Evolutionary conservation across 2,329 filamentous ascomycete species (phyloP).

Genomic region (Pseudocercospora fijiensis): DNA sequence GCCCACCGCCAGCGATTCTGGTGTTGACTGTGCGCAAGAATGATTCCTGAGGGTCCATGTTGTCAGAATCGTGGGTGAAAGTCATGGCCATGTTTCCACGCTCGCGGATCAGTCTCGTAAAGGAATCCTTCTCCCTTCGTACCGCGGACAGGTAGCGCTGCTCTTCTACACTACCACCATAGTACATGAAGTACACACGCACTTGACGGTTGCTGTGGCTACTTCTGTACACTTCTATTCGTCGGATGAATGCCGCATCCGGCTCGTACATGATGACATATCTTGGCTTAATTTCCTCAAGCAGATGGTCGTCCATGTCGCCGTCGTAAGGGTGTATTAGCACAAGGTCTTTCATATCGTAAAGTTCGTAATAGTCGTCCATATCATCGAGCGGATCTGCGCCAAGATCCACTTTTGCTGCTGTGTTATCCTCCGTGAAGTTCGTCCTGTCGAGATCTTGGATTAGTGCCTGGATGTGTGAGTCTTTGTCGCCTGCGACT

Average conservation of each 20-base stretch:
- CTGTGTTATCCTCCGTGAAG: slow-evolving; percentile 58
- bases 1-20: slow-evolving; percentile 88
- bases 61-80: slow-evolving; percentile 68
- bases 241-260: slow-evolving; percentile 86
- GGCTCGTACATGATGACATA: slow-evolving; percentile 99
- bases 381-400: slow-evolving; percentile 82
- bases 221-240: slow-evolving; percentile 92
- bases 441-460: slow-evolving; percentile 80
- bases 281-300: slow-evolving; percentile 87
- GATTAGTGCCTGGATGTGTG: slow-evolving; percentile 78
- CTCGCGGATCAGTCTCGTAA: slow-evolving; percentile 92
- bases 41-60: slow-evolving; percentile 80
- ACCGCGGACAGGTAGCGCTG: slow-evolving; percentile 87
- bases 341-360: slow-evolving; percentile 84
- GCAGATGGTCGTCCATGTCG: slow-evolving; percentile 92
- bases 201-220: slow-evolving; percentile 88
- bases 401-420: slow-evolving; percentile 71
- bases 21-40: slow-evolving; percentile 97
- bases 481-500: slow-evolving; percentile 77
- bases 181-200: slow-evolving; percentile 95
- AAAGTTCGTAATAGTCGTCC: slow-evolving; percentile 89
- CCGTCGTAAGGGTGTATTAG: slow-evolving; percentile 92
- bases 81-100: slow-evolving; percentile 87
- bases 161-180: slow-evolving; percentile 90
- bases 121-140: slow-evolving; percentile 92